Evolutionary conservation across 352 stramenopile species (phyloP).

Genomic region (Plasmopara muralis): DNA sequence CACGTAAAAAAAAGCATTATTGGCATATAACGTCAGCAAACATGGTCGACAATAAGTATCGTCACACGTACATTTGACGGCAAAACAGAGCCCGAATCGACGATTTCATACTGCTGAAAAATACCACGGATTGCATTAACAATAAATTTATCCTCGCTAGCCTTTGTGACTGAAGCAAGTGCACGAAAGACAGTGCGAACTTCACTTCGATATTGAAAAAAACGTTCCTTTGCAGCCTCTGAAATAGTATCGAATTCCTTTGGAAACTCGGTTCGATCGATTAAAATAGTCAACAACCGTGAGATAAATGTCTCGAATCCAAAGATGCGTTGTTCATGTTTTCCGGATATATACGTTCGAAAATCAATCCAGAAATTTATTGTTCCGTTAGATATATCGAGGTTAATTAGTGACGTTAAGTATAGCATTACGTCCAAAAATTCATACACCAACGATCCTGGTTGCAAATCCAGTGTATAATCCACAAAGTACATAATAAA

Average conservation of each 20-base stretch:
- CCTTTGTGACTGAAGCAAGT: slow-evolving; percentile 57
- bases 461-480: slow-evolving; percentile 49
- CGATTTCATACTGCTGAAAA: slow-evolving; percentile 60
- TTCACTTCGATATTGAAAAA: slow-evolving; percentile 62
- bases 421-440: slow-evolving; percentile 64
- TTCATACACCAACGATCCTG: slow-evolving; percentile 63
- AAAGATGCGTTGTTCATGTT: slow-evolving; percentile 61
- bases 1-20: too few species aligned
- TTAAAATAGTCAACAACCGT: slow-evolving; percentile 54
- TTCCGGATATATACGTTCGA: slow-evolving; percentile 62
- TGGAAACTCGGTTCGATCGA: slow-evolving; percentile 66
- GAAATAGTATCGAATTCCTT: slow-evolving; percentile 45
- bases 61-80: slow-evolving; percentile 26
- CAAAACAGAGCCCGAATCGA: slow-evolving; percentile 35
- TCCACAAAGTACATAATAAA: slow-evolving; percentile 82
- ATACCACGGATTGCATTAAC: slow-evolving; percentile 67
- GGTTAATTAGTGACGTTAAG: slow-evolving; percentile 58
- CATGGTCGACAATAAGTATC: slow-evolving; percentile 2
- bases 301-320: slow-evolving; percentile 71
- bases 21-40: slow-evolving; percentile 8
- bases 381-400: slow-evolving; percentile 68
- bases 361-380: slow-evolving; percentile 85
- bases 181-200: slow-evolving; percentile 69
- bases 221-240: slow-evolving; percentile 48
- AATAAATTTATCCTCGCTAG: slow-evolving; percentile 74